Evolutionary conservation across 371 early-diverging fungal genomes (phyloP).

Genomic region (Phascolomyces articulosus): DNA sequence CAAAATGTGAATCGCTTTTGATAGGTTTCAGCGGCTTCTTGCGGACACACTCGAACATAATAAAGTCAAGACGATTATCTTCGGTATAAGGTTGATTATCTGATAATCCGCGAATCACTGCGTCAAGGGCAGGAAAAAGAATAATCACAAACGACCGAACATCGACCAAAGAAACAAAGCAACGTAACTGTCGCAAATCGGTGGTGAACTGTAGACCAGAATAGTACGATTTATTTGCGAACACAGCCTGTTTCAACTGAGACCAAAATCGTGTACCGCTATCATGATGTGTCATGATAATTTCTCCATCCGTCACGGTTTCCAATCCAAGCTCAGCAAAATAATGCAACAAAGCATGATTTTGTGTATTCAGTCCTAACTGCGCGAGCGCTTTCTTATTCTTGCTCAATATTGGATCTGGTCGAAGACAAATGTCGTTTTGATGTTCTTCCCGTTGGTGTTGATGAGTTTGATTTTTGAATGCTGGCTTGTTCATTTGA

Average conservation of each 20-base stretch:
- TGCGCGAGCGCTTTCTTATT: constrained; percentile 31
- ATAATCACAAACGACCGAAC: constrained; percentile 66
- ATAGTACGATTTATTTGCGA: constrained; percentile 16
- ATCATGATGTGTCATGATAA: constrained; percentile 51
- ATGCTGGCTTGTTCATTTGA: too few relatives aligned
- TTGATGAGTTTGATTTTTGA: not conserved
- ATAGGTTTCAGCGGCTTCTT: constrained; percentile 52
- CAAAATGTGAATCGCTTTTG: constrained; percentile 5
- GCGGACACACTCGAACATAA: constrained; percentile 67
- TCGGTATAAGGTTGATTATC: not conserved
- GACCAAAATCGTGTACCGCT: constrained; percentile 49
- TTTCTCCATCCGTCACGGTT: constrained; percentile 59
- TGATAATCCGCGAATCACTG: constrained; percentile 43
- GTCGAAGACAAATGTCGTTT: constrained; percentile 21
- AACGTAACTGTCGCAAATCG: constrained; percentile 52
- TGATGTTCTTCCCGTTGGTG: not conserved
- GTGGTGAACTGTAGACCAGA: constrained; percentile 28
- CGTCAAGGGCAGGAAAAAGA: constrained; percentile 60
- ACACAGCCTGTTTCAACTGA: constrained; percentile 30
- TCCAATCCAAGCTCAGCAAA: constrained; percentile 55
- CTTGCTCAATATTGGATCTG: constrained; percentile 29
- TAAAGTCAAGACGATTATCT: constrained; percentile 24
- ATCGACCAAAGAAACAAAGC: constrained; percentile 73
- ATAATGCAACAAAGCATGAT: constrained; percentile 37
- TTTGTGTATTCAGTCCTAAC: constrained; percentile 24